Conservation (phyloP, 1,284 basidiomycete species). For the Pisolithus thermaeus region DNA sequence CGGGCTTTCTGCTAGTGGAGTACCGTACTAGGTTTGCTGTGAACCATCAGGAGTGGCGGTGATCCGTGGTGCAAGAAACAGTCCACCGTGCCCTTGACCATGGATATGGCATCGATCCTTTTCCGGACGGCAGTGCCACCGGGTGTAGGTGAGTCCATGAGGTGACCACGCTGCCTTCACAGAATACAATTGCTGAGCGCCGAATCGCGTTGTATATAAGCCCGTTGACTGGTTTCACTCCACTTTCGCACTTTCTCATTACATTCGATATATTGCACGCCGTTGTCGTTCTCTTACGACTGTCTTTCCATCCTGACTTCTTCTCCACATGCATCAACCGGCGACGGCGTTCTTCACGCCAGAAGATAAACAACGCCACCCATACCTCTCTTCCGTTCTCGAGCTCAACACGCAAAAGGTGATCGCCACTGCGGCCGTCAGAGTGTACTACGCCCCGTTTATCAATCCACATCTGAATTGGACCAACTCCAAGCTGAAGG, state of each 20-base stretch:
- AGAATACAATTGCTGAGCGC: slow-evolving; percentile 15
- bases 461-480: slow-evolving; percentile 47
- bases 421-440: slow-evolving; percentile 31
- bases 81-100: slow-evolving; percentile 25
- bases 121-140: slow-evolving; percentile 29
- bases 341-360: slow-evolving; percentile 30
- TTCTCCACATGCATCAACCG: slow-evolving; percentile 24
- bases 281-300: slow-evolving; percentile 17
- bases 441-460: slow-evolving; percentile 53
- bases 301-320: slow-evolving; percentile 1
- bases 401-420: slow-evolving; percentile 30
- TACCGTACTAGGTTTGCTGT: slow-evolving; percentile 8
- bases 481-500: slow-evolving; percentile 66
- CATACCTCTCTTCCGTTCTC: slow-evolving; percentile 33
- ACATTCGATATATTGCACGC: slow-evolving; percentile 6
- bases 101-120: slow-evolving; percentile 14
- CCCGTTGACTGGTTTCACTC: slow-evolving; percentile 9
- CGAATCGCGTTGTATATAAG: slow-evolving; percentile 29
- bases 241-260: slow-evolving; percentile 12
- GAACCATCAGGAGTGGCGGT: slow-evolving; percentile 11
- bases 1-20: slow-evolving; percentile 2
- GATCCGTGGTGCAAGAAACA: slow-evolving; percentile 11
- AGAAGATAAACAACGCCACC: slow-evolving; percentile 34
- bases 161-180: slow-evolving; percentile 27
- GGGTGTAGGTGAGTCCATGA: slow-evolving; percentile 23